These are phyloP conservation scores for Lasiodiplodia theobromae DNA, from an alignment of 2,329 filamentous ascomycete genomes.

Conservation along the genomic window DNA sequence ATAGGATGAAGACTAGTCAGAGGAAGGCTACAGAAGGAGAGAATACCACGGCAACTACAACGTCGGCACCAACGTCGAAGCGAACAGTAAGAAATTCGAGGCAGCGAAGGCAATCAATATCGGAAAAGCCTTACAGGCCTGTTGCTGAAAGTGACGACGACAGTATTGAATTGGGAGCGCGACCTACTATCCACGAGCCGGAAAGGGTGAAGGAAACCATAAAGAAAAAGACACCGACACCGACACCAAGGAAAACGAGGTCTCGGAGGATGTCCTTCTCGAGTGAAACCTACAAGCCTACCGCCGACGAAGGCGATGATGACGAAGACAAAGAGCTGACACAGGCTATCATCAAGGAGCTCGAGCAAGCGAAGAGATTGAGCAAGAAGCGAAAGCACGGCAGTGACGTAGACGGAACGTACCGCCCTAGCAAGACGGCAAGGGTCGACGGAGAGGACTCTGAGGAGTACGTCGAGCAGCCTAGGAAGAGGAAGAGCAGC, in stretches of 20 bases:
- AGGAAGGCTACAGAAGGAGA: no score
- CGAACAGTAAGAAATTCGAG: no score
- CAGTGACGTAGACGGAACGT: background rate
- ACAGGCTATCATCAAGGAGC: background rate
- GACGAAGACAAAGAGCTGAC: background rate
- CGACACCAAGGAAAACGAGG: background rate
- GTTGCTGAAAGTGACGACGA: no score
- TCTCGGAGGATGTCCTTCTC: background rate
- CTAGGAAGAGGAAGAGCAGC: background rate
- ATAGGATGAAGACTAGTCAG: no score
- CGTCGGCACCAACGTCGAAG: no score
- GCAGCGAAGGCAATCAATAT: no score
- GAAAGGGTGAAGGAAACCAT: background rate
- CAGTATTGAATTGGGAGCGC: no score
- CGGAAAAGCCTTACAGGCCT: no score
- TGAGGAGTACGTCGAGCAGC: background rate
- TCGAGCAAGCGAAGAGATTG: background rate
- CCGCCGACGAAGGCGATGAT: background rate
- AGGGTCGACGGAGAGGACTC: background rate
- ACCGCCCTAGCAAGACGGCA: background rate
- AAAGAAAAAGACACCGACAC: background rate
- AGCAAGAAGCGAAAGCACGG: background rate
- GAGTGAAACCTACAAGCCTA: background rate
- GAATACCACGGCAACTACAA: no score
- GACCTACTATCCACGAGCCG: no score